Evolutionary conservation across 352 stramenopile species (phyloP).

Genomic region (Thalassiosira exigua): DNA sequence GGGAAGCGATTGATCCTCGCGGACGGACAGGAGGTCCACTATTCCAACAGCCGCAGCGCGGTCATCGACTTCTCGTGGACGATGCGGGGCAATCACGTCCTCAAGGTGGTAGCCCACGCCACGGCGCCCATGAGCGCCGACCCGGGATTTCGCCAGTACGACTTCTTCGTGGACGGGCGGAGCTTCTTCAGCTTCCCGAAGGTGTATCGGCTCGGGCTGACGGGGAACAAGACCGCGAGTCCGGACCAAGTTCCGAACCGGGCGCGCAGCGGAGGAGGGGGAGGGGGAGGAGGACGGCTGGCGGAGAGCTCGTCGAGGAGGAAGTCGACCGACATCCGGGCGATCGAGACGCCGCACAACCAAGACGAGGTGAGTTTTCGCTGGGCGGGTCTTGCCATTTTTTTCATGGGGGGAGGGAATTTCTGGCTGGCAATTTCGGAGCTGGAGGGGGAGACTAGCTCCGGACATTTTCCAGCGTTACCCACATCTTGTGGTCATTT

Average conservation of each 20-base stretch:
- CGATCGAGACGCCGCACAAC: constrained; percentile 77
- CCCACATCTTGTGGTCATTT: too few relatives aligned
- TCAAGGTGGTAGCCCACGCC: constrained; percentile 80
- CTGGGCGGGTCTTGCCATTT: background rate
- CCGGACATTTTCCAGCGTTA: too few relatives aligned
- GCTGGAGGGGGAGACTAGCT: too few relatives aligned
- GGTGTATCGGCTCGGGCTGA: constrained; percentile 73
- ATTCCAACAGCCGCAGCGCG: constrained; percentile 49
- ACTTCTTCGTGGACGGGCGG: constrained; percentile 83
- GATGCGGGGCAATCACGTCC: constrained; percentile 78
- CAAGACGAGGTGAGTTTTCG: constrained; percentile 62
- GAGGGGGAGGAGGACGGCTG: constrained; percentile 11
- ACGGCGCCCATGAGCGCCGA: constrained; percentile 65
- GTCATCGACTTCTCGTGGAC: constrained; percentile 76
- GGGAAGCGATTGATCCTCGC: constrained; percentile 77
- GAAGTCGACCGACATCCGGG: constrained; percentile 53
- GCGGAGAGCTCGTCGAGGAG: constrained; percentile 43
- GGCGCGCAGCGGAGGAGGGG: too few relatives aligned
- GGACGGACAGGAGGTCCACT: constrained; percentile 81
- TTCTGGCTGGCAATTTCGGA: too few relatives aligned
- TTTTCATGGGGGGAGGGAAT: background rate
- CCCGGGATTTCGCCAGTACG: constrained; percentile 82
- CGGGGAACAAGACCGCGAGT: constrained; percentile 6
- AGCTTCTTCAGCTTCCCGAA: constrained; percentile 84
- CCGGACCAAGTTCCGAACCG: too few relatives aligned